Percentiles rank a stretch among this genome's conserved stretches.
phyloP scores from a whole-genome alignment of 1,284 basidiomycete species.

The Neolentinus lepideus region DNA sequence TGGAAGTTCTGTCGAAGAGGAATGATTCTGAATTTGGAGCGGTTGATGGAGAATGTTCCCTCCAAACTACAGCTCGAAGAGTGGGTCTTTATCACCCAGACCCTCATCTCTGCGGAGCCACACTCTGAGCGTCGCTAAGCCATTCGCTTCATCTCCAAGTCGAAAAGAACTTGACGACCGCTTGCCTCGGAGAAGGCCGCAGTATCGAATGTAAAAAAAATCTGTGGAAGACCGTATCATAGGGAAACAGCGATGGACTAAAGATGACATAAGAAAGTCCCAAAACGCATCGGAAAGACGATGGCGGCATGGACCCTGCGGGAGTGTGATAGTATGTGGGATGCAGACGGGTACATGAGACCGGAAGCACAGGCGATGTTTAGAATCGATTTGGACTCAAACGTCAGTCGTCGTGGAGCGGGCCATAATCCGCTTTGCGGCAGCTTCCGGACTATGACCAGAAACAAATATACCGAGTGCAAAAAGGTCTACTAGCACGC shows the following conservation, averaged over 20 bases:
- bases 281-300: background rate
- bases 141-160: no score
- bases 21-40: no score
- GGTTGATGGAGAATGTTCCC: no score
- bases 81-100: no score
- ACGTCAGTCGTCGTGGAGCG: no score
- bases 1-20: no score
- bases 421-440: background rate
- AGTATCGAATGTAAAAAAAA: no score
- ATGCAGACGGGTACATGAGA: background rate
- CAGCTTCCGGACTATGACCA: background rate
- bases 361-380: background rate
- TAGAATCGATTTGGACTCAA: background rate
- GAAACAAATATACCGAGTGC: background rate
- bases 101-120: no score
- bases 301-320: background rate
- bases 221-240: background rate
- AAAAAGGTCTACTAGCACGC: background rate
- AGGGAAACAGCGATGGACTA: background rate
- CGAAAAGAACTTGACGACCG: no score
- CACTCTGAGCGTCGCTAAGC: no score
- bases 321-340: background rate
- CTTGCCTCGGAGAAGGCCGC: no score
- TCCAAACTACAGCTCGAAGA: no score
- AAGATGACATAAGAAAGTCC: background rate